Evolutionary conservation across 1,284 basidiomycete genomes (phyloP).

Genomic region (Naganishia sp.): DNA sequence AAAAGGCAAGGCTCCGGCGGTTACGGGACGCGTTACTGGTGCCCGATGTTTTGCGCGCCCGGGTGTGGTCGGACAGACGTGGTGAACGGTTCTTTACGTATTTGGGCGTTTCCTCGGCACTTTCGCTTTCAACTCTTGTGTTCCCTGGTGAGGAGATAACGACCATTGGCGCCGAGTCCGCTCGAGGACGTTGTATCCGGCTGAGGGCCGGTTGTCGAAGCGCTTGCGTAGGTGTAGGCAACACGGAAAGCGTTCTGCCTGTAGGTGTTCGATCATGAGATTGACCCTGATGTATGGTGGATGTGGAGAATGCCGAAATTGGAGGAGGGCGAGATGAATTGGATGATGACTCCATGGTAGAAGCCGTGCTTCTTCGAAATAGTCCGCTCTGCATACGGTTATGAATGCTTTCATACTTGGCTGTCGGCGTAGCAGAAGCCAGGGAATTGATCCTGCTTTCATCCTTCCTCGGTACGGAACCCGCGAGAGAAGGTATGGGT

Average conservation of each 20-base stretch:
- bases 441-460: constrained; percentile 12
- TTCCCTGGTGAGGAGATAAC: constrained; percentile 33
- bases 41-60: not conserved
- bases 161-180: constrained; percentile 47
- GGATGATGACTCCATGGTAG: constrained; percentile 1
- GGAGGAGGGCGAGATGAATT: not conserved
- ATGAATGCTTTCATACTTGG: constrained; percentile 1
- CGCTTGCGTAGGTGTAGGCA: constrained; percentile 39
- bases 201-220: constrained; percentile 17
- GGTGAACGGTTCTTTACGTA: not conserved
- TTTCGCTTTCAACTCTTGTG: not conserved
- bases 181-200: constrained; percentile 38
- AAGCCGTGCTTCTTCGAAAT: constrained; percentile 1
- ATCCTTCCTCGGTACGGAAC: not conserved
- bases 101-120: constrained; percentile 11
- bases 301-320: constrained; percentile 5
- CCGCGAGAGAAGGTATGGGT: constrained; percentile 7
- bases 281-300: not conserved
- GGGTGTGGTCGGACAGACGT: not conserved
- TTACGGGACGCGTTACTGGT: not conserved
- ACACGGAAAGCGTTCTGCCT: constrained; percentile 17
- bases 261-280: constrained; percentile 29
- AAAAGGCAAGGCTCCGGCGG: constrained; percentile 20
- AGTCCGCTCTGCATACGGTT: constrained; percentile 3
- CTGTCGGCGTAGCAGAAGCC: constrained; percentile 24